Evolutionary conservation across 495 filamentous ascomycete species (phyloP), one percentile per base, ranked within the genome.

Genomic region (Sporormia fimetaria): DNA sequence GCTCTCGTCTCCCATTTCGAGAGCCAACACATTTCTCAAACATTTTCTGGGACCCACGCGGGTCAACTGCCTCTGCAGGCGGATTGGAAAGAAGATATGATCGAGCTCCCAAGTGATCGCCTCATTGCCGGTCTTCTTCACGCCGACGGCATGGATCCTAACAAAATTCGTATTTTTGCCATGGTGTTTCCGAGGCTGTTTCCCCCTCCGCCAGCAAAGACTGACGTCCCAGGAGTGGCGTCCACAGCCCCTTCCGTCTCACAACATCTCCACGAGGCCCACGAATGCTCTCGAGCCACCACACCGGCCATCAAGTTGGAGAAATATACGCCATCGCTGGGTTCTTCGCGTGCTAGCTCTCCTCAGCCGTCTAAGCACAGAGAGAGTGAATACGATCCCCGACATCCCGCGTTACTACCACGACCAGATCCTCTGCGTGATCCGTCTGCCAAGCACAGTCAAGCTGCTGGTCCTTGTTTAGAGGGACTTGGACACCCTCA

Each of bases 21-120:
- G 35, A 62, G 63, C 37, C 60, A 63, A 32, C 81, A 87, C 20
- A 52, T 60, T 41, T 39, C 53, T 26, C 42, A 37, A 35, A 60
- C 41, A 52, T 60, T 26, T 45, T 42, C 40, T 17, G 37, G 40
- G 12, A 41, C 24, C 37, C n/a, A n/a, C n/a, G n/a, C n/a, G n/a
- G 44, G 48, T 17, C 44, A 52, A 10, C 32, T 48, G 17, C 23
- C 41, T 18, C 41, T 55, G 33, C 40, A 53, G 10, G 56, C 67
- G 11, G 70, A 84, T 57, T 87, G 81, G 81, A 68, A 65, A 34
- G 57, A 60, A 30, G 68, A 84, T 40, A 84, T 87, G 81, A 71
- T 87, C 36, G 66, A 79, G 44, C 65, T 81, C 17, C 76, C 79
- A 1, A 71, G 75, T 47, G 40, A 62, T 12, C 49, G 62, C 9